Conservation (phyloP, 2,329 filamentous ascomycete species). For the Arachnomyces sp. region DNA sequence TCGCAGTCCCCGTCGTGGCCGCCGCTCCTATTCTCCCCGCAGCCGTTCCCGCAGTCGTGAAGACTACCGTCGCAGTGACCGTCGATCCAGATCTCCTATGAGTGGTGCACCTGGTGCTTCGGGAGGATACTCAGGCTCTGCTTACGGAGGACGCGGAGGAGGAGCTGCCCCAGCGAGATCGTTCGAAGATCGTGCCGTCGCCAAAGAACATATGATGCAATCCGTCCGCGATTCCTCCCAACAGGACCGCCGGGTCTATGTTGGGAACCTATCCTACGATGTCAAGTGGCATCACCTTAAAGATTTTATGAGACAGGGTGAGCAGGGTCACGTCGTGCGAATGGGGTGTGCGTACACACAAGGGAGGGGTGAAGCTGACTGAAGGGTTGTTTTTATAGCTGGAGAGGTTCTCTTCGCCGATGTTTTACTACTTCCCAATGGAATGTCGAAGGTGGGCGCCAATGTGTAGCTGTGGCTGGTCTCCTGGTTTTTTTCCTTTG, state of each 20-base stretch:
- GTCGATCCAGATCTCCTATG: conserved; percentile 82
- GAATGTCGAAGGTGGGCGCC: conserved; percentile 99
- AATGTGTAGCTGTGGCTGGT: conserved; percentile 83
- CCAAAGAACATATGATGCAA: conserved; percentile 94
- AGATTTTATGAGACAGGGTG: conserved; percentile 99
- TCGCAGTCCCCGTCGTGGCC: conserved; percentile 69
- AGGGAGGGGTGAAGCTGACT: conserved; percentile 22
- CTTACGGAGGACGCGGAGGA: conserved; percentile 51
- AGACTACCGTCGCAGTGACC: conserved; percentile 66
- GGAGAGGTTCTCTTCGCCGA: conserved; percentile 99
- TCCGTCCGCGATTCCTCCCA: conserved; percentile 90
- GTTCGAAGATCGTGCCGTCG: conserved; percentile 73
- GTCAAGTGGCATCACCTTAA: conserved; percentile 99
- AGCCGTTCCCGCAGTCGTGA: conserved; percentile 72
- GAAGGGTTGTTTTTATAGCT: conserved; percentile 51
- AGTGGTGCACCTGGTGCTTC: conserved; percentile 60
- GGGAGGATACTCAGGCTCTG: conserved; percentile 62
- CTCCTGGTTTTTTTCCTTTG: conserved; percentile 52
- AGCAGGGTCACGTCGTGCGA: conserved; percentile 33
- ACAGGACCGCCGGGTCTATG: conserved; percentile 98
- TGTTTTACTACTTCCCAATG: conserved; percentile 98
- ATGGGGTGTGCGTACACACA: conserved; percentile 9
- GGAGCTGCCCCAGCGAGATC: conserved; percentile 61
- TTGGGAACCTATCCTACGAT: conserved; percentile 97
- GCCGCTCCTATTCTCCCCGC: conserved; percentile 71